Evolutionary conservation across 164 flowering plant species (phyloP), one percentile per base, ranked within the genome.

Genomic region (Magnolia kwangsiensis): DNA sequence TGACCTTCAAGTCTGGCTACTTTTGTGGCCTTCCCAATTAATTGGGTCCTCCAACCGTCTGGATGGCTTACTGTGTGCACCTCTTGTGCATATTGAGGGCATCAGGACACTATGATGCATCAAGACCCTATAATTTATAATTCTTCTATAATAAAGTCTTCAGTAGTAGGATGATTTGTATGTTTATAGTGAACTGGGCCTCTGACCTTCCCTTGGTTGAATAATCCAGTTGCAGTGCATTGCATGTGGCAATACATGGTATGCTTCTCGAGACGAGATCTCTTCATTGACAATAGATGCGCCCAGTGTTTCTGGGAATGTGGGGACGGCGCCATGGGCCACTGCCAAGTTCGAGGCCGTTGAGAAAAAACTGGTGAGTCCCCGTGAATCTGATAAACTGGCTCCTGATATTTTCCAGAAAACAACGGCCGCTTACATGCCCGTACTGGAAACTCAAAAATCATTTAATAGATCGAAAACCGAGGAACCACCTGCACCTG

Each of bases 191-290:
- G 61, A 55, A 10, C 18, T 55, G 18, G 23, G 1, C 67, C 19
- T 18, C 67, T 64, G 67, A 64, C 67, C 8, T 64, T 64, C 19
- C 21, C 63, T 19, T 49, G 19, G 10, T 72, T 64, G 49, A 64
- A 18, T 45, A 29, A 51, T 75, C 67, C 86, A 96, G 99, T 82
- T 96, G 88, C 92, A 94, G 80, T 96, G 99, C 72, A 78, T 76
- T 79, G 89, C 90, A 20, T 96, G 99, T 72, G 99, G 99, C 10
- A 84, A 91, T 80, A 80, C 83, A 37, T 94, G 99, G 97, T 94
- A 90, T 80, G 90, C 97, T n/a, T 91, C 95, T 6, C 85, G 95
- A 79, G 99, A 94, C 21, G 95, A 89, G 74, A 90, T 83, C 55
- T 88, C 99, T 6, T 80, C 85, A 8, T 79, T 96, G 78, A 89